These are phyloP conservation scores for Boletus rubescentipes DNA, from an alignment of 768 basidiomycete genomes.

Conservation along the genomic window DNA sequence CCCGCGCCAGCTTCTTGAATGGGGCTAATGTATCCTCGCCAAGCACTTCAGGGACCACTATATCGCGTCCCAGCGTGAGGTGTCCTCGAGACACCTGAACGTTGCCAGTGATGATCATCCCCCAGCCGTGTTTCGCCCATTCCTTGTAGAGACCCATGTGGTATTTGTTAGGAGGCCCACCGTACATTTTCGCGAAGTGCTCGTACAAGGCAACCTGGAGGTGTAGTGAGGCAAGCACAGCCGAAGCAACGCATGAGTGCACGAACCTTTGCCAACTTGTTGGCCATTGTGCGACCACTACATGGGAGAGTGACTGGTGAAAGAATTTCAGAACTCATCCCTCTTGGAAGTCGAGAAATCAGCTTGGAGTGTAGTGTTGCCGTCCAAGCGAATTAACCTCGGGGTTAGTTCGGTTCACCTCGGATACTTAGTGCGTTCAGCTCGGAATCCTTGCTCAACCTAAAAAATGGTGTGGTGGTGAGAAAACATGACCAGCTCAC, in stretches of 20 bases:
- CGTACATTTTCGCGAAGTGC: conserved; percentile 61
- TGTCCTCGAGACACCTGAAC: conserved; percentile 66
- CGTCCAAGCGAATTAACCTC: no score
- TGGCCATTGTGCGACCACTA: conserved; percentile 37
- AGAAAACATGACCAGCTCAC: neutral
- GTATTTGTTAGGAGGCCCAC: conserved; percentile 68
- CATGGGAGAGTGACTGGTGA: conserved; percentile 32
- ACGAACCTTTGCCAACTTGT: conserved; percentile 55
- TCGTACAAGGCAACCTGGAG: conserved; percentile 88
- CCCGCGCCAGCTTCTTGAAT: conserved; percentile 48
- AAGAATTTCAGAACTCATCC: conserved; percentile 23
- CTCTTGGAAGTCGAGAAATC: neutral
- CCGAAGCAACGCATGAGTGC: neutral
- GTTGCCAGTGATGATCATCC: conserved; percentile 87
- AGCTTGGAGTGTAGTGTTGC: no score
- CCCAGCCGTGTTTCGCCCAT: conserved; percentile 82
- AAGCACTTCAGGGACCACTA: conserved; percentile 52
- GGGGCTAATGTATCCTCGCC: conserved; percentile 45
- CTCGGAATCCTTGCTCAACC: no score
- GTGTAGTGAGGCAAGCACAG: neutral
- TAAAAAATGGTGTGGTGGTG: no score
- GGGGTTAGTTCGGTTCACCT: no score
- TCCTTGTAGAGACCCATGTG: conserved; percentile 66
- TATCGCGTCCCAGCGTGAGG: conserved; percentile 69
- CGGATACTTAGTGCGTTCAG: no score